These are phyloP conservation scores for Rhododendron griersonianum DNA, from an alignment of 148 eudicot genomes.

Conservation along the genomic window DNA sequence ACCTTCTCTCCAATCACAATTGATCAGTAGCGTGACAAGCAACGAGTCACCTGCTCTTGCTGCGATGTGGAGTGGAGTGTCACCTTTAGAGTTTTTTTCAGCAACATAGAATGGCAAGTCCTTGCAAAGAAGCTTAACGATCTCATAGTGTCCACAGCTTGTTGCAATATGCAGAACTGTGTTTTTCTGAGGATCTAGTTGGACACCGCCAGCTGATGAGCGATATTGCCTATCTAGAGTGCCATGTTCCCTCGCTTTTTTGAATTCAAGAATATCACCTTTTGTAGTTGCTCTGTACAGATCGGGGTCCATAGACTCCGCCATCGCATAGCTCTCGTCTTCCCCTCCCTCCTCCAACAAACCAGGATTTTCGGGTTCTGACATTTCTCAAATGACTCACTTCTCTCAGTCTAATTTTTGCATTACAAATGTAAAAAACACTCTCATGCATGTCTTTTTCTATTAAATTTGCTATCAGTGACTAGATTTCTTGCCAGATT, in stretches of 20 bases:
- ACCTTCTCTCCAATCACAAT: conserved; percentile 10
- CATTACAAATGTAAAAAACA: not conserved
- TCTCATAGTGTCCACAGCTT: conserved; percentile 13
- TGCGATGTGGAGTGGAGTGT: no score
- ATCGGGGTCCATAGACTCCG: not conserved
- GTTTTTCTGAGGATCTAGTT: conserved; percentile 22
- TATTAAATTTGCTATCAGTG: not conserved
- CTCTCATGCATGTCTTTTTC: not conserved
- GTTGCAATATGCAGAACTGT: conserved; percentile 28
- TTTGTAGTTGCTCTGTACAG: no score
- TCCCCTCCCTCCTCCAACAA: conserved; percentile 10
- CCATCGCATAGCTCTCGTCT: conserved; percentile 15
- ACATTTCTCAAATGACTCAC: conserved; percentile 8
- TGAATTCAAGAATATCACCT: conserved; percentile 15
- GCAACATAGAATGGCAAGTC: conserved; percentile 18
- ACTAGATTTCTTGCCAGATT: not conserved
- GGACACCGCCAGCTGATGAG: conserved; percentile 15
- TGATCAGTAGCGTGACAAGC: not conserved
- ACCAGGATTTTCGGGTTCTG: not conserved
- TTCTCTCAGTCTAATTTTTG: not conserved
- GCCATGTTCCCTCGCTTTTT: conserved; percentile 5
- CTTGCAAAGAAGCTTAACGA: conserved; percentile 17
- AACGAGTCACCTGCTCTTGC: conserved; percentile 2
- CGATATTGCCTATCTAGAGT: not conserved
- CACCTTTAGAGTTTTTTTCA: not conserved